A percentile compares a stretch with the other conserved stretches of the same genome.
Conservation (phyloP, 352 stramenopile species). For the Phytophthora hibernalis region DNA sequence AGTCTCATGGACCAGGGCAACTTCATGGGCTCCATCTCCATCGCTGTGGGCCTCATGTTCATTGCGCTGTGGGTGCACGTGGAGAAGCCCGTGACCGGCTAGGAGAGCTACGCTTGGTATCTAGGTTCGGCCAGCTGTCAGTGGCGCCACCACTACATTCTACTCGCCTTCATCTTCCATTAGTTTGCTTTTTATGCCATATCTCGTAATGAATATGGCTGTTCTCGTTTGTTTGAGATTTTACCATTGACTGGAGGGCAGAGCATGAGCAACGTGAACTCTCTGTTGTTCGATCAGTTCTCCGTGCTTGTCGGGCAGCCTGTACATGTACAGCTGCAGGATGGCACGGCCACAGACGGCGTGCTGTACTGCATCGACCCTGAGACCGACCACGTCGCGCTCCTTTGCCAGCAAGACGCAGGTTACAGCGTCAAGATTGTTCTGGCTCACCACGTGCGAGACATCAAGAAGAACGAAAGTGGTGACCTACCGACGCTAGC, state of each 20-base stretch:
- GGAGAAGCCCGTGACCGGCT: slow-evolving; percentile 58
- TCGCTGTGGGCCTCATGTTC: slow-evolving; percentile 84
- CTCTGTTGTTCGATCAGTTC: slow-evolving; percentile 39
- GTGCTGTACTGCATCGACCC: slow-evolving; percentile 68
- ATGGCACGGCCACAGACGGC: slow-evolving; percentile 45
- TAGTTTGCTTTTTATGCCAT: slow-evolving; percentile 45
- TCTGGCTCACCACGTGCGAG: slow-evolving; percentile 37
- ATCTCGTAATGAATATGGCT: slow-evolving; percentile 35
- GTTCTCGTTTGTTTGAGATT: slow-evolving; percentile 20
- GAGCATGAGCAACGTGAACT: slow-evolving; percentile 29
- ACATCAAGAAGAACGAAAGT: slow-evolving; percentile 24
- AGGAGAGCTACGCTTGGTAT: slow-evolving; percentile 25
- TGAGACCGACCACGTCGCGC: slow-evolving; percentile 57
- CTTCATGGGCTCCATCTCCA: slow-evolving; percentile 85
- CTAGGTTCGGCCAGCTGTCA: slow-evolving; percentile 26
- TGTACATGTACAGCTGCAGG: slow-evolving; percentile 47
- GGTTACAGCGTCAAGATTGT: slow-evolving; percentile 46
- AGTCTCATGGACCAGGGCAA: slow-evolving; percentile 90
- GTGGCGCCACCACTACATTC: slow-evolving; percentile 18
- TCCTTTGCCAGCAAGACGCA: slow-evolving; percentile 31
- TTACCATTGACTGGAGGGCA: slow-evolving; percentile 12
- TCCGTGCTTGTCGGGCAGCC: slow-evolving; percentile 40
- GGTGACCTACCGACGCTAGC: slow-evolving; percentile 17
- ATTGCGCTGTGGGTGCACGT: slow-evolving; percentile 87
- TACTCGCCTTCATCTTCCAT: slow-evolving; percentile 40